These are phyloP conservation scores for Pulveroboletus sp. DNA, from an alignment of 768 basidiomycete species.

Conservation along the genomic window DNA sequence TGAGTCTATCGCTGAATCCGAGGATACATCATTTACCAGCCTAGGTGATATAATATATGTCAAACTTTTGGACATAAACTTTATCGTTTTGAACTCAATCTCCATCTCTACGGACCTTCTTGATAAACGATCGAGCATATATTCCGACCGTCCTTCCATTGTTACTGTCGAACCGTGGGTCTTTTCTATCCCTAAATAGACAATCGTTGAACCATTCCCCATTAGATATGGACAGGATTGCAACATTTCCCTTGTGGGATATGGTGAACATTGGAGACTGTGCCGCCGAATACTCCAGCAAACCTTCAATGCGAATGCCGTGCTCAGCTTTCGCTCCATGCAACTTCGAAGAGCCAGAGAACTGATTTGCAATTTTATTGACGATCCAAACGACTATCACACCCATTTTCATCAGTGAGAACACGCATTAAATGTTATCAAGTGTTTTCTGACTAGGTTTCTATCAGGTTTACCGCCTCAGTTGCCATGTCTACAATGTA, in stretches of 20 bases:
- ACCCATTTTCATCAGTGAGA: background rate
- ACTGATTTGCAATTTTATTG: background rate
- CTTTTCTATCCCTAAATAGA: background rate
- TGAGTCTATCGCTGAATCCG: background rate
- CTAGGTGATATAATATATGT: constrained; percentile 45
- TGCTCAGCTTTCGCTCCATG: background rate
- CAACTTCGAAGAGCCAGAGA: constrained; percentile 3
- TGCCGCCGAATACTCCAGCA: constrained; percentile 8
- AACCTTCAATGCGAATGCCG: background rate
- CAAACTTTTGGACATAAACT: constrained; percentile 40
- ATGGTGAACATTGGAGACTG: constrained; percentile 5
- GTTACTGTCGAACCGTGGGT: constrained; percentile 6
- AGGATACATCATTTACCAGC: background rate
- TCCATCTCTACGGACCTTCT: constrained; percentile 43
- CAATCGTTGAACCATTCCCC: too few relatives aligned
- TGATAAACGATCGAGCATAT: constrained; percentile 41
- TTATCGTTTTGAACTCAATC: constrained; percentile 42
- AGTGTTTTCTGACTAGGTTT: background rate
- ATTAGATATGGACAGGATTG: constrained; percentile 4
- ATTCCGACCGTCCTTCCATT: constrained; percentile 46
- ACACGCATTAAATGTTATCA: too few relatives aligned
- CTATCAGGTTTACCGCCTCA: background rate
- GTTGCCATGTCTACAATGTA: constrained; percentile 2
- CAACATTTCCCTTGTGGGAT: constrained; percentile 2
- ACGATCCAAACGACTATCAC: background rate